Evolutionary conservation across 2,329 filamentous ascomycete genomes (phyloP).

Genomic region (Trichoderma gracile): DNA sequence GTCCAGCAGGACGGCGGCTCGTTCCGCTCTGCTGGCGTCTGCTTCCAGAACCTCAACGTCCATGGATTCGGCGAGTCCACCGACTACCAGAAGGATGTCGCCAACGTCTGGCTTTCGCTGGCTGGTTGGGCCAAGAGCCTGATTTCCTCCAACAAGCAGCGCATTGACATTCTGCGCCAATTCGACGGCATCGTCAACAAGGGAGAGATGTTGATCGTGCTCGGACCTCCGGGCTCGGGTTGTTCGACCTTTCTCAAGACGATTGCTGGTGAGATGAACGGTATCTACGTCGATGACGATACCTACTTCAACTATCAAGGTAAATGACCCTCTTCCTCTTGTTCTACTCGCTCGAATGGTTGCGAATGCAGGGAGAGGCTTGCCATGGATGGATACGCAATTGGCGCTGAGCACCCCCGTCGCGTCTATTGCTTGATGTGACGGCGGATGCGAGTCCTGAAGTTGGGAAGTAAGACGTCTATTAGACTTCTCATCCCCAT

Average conservation of each 20-base stretch:
- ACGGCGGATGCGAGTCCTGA: neutral
- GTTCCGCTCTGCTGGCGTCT: slow-evolving; percentile 63
- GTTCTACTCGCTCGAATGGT: neutral
- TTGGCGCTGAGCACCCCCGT: too few species aligned
- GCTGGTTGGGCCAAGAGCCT: slow-evolving; percentile 49
- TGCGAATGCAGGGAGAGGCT: neutral
- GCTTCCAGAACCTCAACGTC: slow-evolving; percentile 67
- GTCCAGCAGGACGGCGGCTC: slow-evolving; percentile 53
- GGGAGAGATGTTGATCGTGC: slow-evolving; percentile 74
- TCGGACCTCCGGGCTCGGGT: slow-evolving; percentile 70
- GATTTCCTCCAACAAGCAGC: slow-evolving; percentile 53
- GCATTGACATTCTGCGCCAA: slow-evolving; percentile 67
- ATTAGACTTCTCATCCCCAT: neutral
- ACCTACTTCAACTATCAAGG: slow-evolving; percentile 83
- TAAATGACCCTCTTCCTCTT: slow-evolving; percentile 33
- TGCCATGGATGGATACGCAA: too few species aligned
- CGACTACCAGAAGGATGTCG: slow-evolving; percentile 70
- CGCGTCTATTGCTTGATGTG: neutral
- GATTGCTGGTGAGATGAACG: slow-evolving; percentile 78
- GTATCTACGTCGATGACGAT: slow-evolving; percentile 68
- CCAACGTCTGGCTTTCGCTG: slow-evolving; percentile 59
- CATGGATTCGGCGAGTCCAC: slow-evolving; percentile 67
- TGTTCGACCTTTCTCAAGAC: slow-evolving; percentile 87
- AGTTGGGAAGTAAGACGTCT: neutral
- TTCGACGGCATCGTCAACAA: slow-evolving; percentile 69